Percentiles rank a stretch among this genome's conserved stretches.
Conservation (phyloP, 768 basidiomycete species). For the Kwoniella dendrophila region DNA sequence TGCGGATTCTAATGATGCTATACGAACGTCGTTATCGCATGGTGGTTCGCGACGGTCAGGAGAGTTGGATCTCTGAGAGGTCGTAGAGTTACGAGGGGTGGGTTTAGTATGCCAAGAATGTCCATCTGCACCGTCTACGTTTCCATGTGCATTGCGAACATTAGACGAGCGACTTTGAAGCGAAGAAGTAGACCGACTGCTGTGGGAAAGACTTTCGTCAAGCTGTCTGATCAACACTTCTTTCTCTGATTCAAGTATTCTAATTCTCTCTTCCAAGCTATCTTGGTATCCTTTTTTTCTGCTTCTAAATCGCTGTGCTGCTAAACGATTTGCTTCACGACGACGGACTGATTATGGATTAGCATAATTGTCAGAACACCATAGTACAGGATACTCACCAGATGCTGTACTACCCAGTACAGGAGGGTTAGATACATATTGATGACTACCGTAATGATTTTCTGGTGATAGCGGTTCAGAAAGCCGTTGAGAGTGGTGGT, state of each 20-base stretch:
- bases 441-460: neutral
- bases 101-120: neutral
- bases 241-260: constrained; percentile 45
- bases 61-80: constrained; percentile 1
- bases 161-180: constrained; percentile 14
- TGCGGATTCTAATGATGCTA: constrained; percentile 33
- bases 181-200: neutral
- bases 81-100: neutral
- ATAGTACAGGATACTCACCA: neutral
- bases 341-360: constrained; percentile 27
- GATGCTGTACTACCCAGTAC: neutral
- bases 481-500: neutral
- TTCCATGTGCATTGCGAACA: constrained; percentile 2
- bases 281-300: constrained; percentile 55
- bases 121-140: constrained; percentile 3
- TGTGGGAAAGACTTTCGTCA: constrained; percentile 20
- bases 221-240: constrained; percentile 30
- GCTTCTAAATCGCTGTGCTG: constrained; percentile 52
- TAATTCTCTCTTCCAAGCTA: constrained; percentile 46
- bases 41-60: constrained; percentile 22
- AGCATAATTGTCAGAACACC: neutral
- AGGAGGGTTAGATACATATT: neutral
- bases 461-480: constrained; percentile 6
- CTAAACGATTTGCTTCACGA: constrained; percentile 53
- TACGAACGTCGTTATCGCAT: constrained; percentile 28